Percentiles rank a stretch among this genome's conserved stretches.
Evolutionary conservation across 116 monocot species (phyloP).

Genomic region (Phalaenopsis hybrid): DNA sequence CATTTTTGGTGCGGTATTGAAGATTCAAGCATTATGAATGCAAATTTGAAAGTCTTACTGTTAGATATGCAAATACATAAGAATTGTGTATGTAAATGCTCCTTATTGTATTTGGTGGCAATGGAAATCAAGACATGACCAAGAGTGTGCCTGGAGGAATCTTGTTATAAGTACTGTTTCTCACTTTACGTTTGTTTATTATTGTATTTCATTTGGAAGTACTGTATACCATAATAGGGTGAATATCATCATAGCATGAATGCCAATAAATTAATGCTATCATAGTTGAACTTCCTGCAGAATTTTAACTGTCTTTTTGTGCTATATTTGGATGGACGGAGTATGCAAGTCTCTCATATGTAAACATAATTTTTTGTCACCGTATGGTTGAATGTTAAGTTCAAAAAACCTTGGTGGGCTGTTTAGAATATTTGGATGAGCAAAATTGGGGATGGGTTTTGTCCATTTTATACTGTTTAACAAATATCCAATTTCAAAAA

Average conservation of each 20-base stretch:
- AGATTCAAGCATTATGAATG: too few species aligned
- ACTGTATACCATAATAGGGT: neutral
- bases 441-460: neutral
- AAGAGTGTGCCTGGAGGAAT: neutral
- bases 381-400: neutral
- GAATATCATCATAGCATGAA: neutral
- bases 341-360: neutral
- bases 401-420: neutral
- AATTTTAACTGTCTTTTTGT: neutral
- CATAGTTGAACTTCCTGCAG: neutral
- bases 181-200: neutral
- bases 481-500: neutral
- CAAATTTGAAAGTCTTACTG: too few species aligned
- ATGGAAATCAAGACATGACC: neutral
- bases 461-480: neutral
- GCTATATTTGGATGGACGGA: neutral
- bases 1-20: too few species aligned
- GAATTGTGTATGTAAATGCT: too few species aligned
- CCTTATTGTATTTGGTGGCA: neutral
- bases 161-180: neutral
- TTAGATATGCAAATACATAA: too few species aligned
- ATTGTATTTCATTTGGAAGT: too few species aligned
- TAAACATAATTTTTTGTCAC: neutral
- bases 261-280: neutral
- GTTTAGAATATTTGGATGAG: neutral